phyloP scores from a whole-genome alignment of 2,329 filamentous ascomycete genomes.

The Ilyonectria robusta region DNA sequence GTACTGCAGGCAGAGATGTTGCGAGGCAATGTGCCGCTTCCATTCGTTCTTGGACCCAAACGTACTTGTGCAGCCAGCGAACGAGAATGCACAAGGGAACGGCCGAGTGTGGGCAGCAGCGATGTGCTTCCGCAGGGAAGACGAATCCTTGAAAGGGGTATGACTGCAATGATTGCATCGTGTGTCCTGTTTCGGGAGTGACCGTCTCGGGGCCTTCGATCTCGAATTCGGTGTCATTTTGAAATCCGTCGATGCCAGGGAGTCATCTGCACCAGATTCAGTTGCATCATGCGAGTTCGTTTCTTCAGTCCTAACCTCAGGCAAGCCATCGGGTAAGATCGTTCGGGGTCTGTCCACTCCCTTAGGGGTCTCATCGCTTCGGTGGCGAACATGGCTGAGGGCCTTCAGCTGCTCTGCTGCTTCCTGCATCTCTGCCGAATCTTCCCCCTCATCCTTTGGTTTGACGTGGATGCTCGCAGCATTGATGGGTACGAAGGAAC shows the following conservation, averaged over 20 bases:
- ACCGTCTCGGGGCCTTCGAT: constrained; percentile 61
- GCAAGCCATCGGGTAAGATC: constrained; percentile 56
- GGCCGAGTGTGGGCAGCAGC: constrained; percentile 78
- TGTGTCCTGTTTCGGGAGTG: constrained; percentile 72
- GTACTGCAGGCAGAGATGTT: constrained; percentile 82
- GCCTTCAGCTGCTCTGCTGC: constrained; percentile 77
- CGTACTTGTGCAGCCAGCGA: constrained; percentile 85
- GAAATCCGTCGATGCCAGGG: constrained; percentile 41
- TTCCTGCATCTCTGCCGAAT: constrained; percentile 79
- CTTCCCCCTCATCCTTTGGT: constrained; percentile 61
- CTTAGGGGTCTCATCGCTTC: constrained; percentile 60
- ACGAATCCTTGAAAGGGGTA: constrained; percentile 76
- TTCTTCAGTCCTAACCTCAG: constrained; percentile 49
- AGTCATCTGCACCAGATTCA: constrained; percentile 48
- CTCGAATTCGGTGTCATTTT: constrained; percentile 49
- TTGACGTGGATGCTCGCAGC: constrained; percentile 43
- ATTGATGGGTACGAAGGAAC: constrained; percentile 39
- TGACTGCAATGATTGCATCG: constrained; percentile 74
- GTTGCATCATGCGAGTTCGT: constrained; percentile 54
- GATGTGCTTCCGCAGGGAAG: constrained; percentile 76
- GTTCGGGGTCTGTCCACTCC: constrained; percentile 53
- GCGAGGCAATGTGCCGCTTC: constrained; percentile 94
- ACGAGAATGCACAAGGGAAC: constrained; percentile 89
- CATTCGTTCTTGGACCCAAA: constrained; percentile 98
- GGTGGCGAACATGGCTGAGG: constrained; percentile 72